Evolutionary conservation across 768 basidiomycete genomes (phyloP), one percentile per base, ranked within the genome.

Genomic region (Chiua virens): DNA sequence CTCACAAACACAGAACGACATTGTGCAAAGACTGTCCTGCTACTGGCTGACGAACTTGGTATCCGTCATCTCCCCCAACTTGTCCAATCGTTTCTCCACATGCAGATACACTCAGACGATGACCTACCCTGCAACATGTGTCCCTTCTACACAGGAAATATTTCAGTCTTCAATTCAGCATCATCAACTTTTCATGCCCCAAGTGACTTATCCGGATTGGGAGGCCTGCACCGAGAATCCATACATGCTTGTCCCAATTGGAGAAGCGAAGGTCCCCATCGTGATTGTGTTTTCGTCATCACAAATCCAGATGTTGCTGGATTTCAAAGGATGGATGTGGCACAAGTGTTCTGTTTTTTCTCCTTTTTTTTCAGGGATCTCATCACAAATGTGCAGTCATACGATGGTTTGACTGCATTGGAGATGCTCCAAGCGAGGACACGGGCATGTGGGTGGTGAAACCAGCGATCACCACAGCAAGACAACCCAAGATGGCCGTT

Each of bases 381-480:
- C 2, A 8, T 9, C 62, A 60, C 25, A 54, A 54, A 4, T 68
- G 66, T 50, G 61, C 65, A 0, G 30, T 61, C 1, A 45, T 66
- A 0, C 11, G 46, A 1, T 70, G 66, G 63, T 65, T 66, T 18
- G 40, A 55, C 23, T 30, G 39, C 5, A 36, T 57, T 4, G 41
- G 22, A 8, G 52, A 64, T 2, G 25, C 39, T 0, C 67, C 63
- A 0, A 61, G 68, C 41, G 25, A 45, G 14, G 54, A 52, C 18
- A 70, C 59, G 0, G 58, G 69, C 0, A 61, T 71, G 61, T 72
- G 69, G 69, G 37, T 63, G 2, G 58, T 68, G 0, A 20, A 37
- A 8, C 67, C 61, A 9, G 13, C 32, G 0, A 21, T 14, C n/a
- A 28, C n/a, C 9, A 30, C 14, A 41, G 46, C 28, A 8, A 8